Conservation (phyloP, 2,329 filamentous ascomycete species). For the Apiospora arundinis region DNA sequence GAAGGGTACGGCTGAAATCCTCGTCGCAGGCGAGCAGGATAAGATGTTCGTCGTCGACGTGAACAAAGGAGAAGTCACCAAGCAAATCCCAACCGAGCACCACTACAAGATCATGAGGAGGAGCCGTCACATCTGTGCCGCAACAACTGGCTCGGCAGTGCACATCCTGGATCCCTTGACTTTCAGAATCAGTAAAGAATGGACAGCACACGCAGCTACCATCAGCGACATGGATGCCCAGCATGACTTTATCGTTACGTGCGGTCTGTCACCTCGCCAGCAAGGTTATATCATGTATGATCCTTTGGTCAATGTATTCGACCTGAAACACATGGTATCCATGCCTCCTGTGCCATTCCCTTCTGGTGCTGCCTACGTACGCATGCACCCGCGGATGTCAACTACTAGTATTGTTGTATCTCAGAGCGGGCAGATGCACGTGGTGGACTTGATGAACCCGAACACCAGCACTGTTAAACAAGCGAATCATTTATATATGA, state of each 20-base stretch:
- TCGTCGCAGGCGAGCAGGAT: constrained; percentile 86
- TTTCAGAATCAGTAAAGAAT: constrained; percentile 81
- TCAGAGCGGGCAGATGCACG: constrained; percentile 90
- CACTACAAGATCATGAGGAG: constrained; percentile 93
- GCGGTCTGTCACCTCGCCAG: constrained; percentile 87
- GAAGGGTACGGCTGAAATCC: constrained; percentile 80
- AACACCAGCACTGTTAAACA: constrained; percentile 87
- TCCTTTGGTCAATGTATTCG: constrained; percentile 93
- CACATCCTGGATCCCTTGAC: constrained; percentile 84
- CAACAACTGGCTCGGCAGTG: constrained; percentile 80
- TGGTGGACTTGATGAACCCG: constrained; percentile 94
- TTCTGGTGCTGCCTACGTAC: constrained; percentile 89
- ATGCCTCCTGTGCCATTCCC: constrained; percentile 92
- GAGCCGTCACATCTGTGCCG: constrained; percentile 89
- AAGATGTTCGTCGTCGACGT: constrained; percentile 81
- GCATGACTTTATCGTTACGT: constrained; percentile 93
- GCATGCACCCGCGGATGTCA: constrained; percentile 95
- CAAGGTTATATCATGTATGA: constrained; percentile 83
- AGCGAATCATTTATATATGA: constrained; percentile 78
- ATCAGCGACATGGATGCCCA: constrained; percentile 98
- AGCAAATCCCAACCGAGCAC: constrained; percentile 73
- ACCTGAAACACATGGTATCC: constrained; percentile 87
- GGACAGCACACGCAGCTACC: constrained; percentile 86
- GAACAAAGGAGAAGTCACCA: constrained; percentile 73
- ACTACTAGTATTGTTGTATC: constrained; percentile 95